Evolutionary conservation across 2,329 filamentous ascomycete species (phyloP), one percentile per base, ranked within the genome.

Genomic region (Rachicladosporium sp.): DNA sequence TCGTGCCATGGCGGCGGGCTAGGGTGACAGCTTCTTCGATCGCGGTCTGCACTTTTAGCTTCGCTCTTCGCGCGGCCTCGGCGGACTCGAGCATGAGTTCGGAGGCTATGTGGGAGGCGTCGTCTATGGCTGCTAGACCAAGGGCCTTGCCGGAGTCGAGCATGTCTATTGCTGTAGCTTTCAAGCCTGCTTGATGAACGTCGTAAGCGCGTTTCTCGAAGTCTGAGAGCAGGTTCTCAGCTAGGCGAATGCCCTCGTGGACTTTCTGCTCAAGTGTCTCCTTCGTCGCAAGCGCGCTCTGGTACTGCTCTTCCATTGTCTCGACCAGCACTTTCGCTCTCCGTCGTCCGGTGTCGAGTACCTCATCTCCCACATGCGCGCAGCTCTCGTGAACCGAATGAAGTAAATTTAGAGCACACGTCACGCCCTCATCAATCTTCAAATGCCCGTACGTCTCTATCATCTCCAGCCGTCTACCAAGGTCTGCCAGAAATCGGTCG

Each of bases 241-340:
- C 80, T 46, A 96, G 66, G 44, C 84, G 80, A 47, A 98, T 80
- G 4, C 87, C 85, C 30, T 89, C 80, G 44, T 84, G 76, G 3
- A 89, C 87, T 65, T 96, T 96, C 52, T 94, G 87, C 54, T 91
- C 86, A 51, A 96, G 65, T 0, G 86, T 88, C 56, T 85, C 88
- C 47, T 88, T 86, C 2, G 82, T 83, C 10, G 75, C 80, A 47
- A 98, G 64, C 1, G 83, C 87, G 51, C 91, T 84, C 46, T 93
- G 80, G 62, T 95, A 98, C 47, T 84, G 74, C 21, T 73, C 73
- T 60, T 98, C 91, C 10, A 98, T 68, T 1, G 87, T 94, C 52
- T 96, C 89, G 29, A 98, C 86, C 66, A 96, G 80, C 43, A 96
- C 76, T 47, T 85, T 82, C 43, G 93, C 78, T 44, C 87, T 76